These are phyloP conservation scores for Takakia lepidozioides DNA, from an alignment of 225 moss, liverwort and hornwort species.

Conservation along the genomic window DNA sequence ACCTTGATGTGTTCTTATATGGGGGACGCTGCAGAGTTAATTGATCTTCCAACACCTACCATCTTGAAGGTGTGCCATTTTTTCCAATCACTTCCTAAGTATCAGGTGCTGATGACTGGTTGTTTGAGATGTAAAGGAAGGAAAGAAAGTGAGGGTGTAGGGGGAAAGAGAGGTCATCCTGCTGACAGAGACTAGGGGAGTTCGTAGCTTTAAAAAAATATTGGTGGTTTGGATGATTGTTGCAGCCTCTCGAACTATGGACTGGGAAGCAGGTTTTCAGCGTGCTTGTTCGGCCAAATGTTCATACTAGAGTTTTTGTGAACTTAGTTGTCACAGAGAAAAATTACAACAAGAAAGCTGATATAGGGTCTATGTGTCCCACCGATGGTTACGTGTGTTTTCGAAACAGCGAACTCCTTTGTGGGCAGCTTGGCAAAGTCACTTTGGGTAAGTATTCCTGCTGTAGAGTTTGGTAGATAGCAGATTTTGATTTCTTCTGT, in stretches of 20 bases:
- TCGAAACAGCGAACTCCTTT: constrained; percentile 89
- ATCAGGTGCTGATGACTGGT: too few relatives aligned
- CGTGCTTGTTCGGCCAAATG: constrained; percentile 95
- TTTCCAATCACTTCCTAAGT: too few relatives aligned
- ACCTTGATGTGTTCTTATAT: constrained; percentile 83
- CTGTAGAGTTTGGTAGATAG: too few relatives aligned
- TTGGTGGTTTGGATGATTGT: background rate
- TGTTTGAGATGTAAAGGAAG: too few relatives aligned
- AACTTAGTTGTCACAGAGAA: constrained; percentile 85
- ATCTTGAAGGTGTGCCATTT: constrained; percentile 87
- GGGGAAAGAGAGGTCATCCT: too few relatives aligned
- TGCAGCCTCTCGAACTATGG: constrained; percentile 96
- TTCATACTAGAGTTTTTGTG: constrained; percentile 70
- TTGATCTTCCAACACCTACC: constrained; percentile 89
- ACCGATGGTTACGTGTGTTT: constrained; percentile 93
- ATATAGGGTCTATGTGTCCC: constrained; percentile 84
- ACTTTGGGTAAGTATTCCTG: constrained; percentile 72
- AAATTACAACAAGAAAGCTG: constrained; percentile 69
- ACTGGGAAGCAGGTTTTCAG: constrained; percentile 97
- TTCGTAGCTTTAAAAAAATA: too few relatives aligned
- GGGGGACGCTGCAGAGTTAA: constrained; percentile 68
- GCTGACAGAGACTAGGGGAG: too few relatives aligned
- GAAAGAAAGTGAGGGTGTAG: too few relatives aligned
- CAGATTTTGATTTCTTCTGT: too few relatives aligned
- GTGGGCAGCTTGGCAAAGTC: constrained; percentile 94